A percentile compares a stretch with the other conserved stretches of the same genome.
Conservation (phyloP, 768 basidiomycete species). For the Phylloporus sp. region DNA sequence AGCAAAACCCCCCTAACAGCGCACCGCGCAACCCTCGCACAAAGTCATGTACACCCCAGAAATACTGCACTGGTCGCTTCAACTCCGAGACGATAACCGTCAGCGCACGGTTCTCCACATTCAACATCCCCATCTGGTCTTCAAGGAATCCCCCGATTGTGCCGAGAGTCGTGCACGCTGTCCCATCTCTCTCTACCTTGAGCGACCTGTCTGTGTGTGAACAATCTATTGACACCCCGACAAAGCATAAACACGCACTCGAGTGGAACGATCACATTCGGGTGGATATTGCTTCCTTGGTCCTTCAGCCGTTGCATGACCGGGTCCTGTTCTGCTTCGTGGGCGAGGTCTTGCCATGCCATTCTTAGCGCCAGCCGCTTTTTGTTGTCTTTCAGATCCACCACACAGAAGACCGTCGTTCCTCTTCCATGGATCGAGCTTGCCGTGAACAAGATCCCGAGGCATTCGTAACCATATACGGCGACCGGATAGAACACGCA, state of each 20-base stretch:
- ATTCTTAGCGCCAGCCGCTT: too few relatives aligned
- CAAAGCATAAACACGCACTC: neutral
- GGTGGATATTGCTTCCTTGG: neutral
- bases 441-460: too few relatives aligned
- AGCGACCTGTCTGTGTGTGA: neutral
- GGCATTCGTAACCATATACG: too few relatives aligned
- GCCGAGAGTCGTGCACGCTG: neutral
- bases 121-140: neutral
- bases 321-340: neutral
- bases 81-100: neutral
- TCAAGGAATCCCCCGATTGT: slow-evolving; percentile 4
- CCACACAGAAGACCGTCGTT: too few relatives aligned
- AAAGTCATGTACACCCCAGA: slow-evolving; percentile 14
- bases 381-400: too few relatives aligned
- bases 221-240: too few relatives aligned
- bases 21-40: slow-evolving; percentile 11
- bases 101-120: neutral
- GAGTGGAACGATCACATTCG: neutral
- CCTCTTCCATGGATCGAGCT: too few relatives aligned
- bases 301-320: neutral
- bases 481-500: neutral
- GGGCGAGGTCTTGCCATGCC: slow-evolving; percentile 9
- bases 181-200: neutral
- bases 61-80: neutral
- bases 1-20: too few relatives aligned